Base-by-base conservation (phyloP, 1,284 basidiomycete genomes). In the Flammula alnicola region DNA sequence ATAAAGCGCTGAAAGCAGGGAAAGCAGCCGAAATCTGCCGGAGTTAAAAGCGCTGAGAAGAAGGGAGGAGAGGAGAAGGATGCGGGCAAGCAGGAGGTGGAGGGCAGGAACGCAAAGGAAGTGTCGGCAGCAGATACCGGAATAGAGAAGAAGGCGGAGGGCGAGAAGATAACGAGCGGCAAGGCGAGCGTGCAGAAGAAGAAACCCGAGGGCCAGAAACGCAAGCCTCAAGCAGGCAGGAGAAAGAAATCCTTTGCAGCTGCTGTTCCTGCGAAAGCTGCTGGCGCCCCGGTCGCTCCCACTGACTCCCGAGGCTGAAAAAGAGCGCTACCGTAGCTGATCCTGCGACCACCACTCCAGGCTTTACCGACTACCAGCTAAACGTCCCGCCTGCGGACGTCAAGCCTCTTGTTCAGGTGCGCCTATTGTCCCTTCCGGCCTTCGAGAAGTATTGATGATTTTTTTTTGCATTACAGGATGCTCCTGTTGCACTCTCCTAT, bases 1-100 rank as follows among this genome's bases (percentile, higher is more conserved):
- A 29, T 54, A 35, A 60, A 59, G 43, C 52, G 22, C 39, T 50
- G 45, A 56, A 51, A 47, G 41, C 47, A 37, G 50, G 44, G 51
- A 35, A 19, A 40, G 46, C 43, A 41, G 36, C 27, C 50, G 25
- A 58, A 56, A 41, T 41, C 50, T 32, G 56, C 48, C n/a, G 48
- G 47, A 12, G 20, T 49, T 19, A 54, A 45, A 22, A 29, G 30
- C 11, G 17, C n/a, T 30, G 17, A 43, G 26, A 55, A 53, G 44
- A 49, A 45, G 32, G 38, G 32, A n/a, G n/a, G n/a, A 19, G 47
- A 42, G 30, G 39, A 48, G 36, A 44, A 47, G 25, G 23, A 27
- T 26, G 32, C 12, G 32, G 47, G 48, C n/a, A n/a, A n/a, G n/a
- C n/a, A n/a, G n/a, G n/a, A n/a, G n/a, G n/a, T n/a, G 27, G 42